A percentile compares a stretch with the other conserved stretches of the same genome.
phyloP scores from a whole-genome alignment of 2,329 filamentous ascomycete species.

The Septoria linicola region DNA sequence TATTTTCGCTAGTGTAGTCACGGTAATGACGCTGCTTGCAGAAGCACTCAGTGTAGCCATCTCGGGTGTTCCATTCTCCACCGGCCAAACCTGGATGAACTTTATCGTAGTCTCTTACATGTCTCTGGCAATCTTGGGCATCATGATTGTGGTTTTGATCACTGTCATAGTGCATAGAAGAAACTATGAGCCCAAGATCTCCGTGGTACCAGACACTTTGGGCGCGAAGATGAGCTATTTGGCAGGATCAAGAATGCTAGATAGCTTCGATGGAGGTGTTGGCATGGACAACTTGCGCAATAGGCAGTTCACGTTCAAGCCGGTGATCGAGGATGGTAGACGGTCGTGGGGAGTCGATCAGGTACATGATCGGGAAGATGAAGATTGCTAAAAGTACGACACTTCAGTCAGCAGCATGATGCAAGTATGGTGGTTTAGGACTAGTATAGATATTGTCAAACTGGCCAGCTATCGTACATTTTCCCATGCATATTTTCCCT shows the following conservation, averaged over 20 bases:
- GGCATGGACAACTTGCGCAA: conserved; percentile 7
- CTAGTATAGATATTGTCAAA: no score
- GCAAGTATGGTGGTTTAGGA: no score
- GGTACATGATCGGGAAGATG: no score
- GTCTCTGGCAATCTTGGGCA: conserved; percentile 19
- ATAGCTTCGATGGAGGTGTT: conserved; percentile 19
- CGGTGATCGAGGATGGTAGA: conserved; percentile 11
- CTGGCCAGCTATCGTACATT: background rate
- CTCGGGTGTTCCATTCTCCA: conserved; percentile 21
- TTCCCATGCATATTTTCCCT: background rate
- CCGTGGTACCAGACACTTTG: conserved; percentile 23
- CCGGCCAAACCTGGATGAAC: conserved; percentile 20
- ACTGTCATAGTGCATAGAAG: conserved; percentile 15
- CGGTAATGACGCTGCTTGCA: conserved; percentile 15
- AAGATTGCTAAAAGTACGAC: no score
- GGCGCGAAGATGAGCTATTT: conserved; percentile 22
- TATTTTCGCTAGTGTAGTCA: conserved; percentile 18
- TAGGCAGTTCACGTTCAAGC: conserved; percentile 8
- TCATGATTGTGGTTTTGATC: conserved; percentile 21
- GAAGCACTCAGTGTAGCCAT: conserved; percentile 26
- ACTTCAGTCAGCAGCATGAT: no score
- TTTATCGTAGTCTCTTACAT: conserved; percentile 22
- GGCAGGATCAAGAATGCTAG: conserved; percentile 13
- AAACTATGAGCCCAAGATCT: conserved; percentile 18
- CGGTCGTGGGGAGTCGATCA: conserved; percentile 15